Conservation (phyloP, 352 stramenopile genomes). For the Globisporangium takayamanum region DNA sequence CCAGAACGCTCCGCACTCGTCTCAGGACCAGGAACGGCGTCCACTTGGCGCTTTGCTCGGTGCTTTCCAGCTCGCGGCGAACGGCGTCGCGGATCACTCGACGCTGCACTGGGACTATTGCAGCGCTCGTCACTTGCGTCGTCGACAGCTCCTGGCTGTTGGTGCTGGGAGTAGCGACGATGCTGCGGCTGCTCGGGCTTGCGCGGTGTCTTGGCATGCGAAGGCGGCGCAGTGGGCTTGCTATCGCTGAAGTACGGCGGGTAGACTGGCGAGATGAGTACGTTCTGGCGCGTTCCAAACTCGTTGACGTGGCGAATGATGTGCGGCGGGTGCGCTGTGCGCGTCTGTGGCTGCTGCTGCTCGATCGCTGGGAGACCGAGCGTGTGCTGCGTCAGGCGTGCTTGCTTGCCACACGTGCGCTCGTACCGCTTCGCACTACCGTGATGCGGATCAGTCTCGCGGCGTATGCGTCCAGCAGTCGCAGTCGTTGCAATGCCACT, state of each 20-base stretch:
- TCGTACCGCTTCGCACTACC: slow-evolving; percentile 1
- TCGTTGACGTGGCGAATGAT: slow-evolving; percentile 66
- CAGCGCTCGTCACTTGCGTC: slow-evolving; percentile 25
- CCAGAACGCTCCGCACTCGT: background rate
- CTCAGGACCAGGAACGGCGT: background rate
- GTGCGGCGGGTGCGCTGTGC: slow-evolving; percentile 13
- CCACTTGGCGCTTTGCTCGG: background rate
- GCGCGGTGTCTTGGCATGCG: background rate
- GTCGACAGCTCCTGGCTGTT: slow-evolving; percentile 8
- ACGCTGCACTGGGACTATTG: slow-evolving; percentile 4
- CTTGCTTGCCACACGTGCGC: slow-evolving; percentile 4
- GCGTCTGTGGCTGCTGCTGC: background rate
- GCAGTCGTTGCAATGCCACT: background rate
- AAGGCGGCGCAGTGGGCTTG: background rate
- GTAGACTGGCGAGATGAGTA: slow-evolving; percentile 50
- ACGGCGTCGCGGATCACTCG: slow-evolving; percentile 2
- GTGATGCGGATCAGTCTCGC: background rate
- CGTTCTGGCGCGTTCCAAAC: slow-evolving; percentile 47
- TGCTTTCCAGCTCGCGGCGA: slow-evolving; percentile 3
- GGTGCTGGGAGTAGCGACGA: slow-evolving; percentile 9
- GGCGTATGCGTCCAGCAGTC: background rate
- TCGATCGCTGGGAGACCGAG: slow-evolving; percentile 6
- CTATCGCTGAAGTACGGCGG: slow-evolving; percentile 38
- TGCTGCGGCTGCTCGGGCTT: slow-evolving; percentile 6
- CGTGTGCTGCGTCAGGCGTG: slow-evolving; percentile 1